Evolutionary conservation across 257 asterid species (phyloP), one percentile per base, ranked within the genome.

Genomic region (Schizonepeta tenuifolia): DNA sequence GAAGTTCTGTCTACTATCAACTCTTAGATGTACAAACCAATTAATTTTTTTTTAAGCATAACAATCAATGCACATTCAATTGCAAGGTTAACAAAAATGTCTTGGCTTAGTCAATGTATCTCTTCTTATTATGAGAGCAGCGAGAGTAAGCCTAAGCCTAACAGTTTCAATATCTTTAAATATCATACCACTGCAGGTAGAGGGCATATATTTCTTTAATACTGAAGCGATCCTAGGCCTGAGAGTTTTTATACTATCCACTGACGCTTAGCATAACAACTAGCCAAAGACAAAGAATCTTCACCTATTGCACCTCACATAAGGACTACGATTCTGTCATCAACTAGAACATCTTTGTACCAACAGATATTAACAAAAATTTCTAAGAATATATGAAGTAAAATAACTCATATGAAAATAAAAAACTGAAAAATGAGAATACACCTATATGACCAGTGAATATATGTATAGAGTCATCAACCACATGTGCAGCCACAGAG

Each of bases 361-460:
- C 73, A 28, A 26, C 21, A 28, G 6, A 50, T 35, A 28, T 63
- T 55, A 47, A 63, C 62, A 31, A 53, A 51, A 35, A 38, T 40
- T 38, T 26, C 15, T 6, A 64, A 10, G n/a, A 36, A 36, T 12
- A 46, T 13, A 58, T 59, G 38, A 75, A 55, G 28, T 66, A 74
- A 73, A 22, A 51, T 57, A 53, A 38, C 35, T 61, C 7, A 20
- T 49, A n/a, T n/a, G n/a, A 1, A 13, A 40, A 31, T 49, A 21
- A 22, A 4, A 46, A 59, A 64, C 17, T 35, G 38, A 44, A 51
- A 44, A 46, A 69, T 21, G 59, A 28, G 69, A 53, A 33, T 28
- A 69, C 79, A 92, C 98, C 97, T 65, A 80, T 82, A 74, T 93
- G 98, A 46, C 97, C 97, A 2, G 96, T 88, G 86, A 94, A 94